Evolutionary conservation across 2,329 filamentous ascomycete species (phyloP), one percentile per base, ranked within the genome.

Genomic region (Aureobasidium subglaciale): DNA sequence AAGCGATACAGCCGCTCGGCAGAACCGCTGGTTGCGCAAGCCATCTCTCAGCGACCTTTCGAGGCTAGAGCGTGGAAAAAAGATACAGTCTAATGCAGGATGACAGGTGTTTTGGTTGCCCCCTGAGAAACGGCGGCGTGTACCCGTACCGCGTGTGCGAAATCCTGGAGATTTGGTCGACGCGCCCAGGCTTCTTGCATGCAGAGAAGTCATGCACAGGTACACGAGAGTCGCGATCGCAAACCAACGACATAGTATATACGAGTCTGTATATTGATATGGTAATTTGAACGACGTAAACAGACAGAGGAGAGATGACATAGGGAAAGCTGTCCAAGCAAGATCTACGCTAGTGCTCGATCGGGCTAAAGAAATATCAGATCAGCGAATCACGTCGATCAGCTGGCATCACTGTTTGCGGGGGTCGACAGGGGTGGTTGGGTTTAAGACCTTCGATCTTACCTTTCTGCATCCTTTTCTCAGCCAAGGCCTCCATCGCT

Each of bases 81-180:
- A n/a, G n/a, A 25, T 15, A 27, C 37, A 20, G 32, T 38, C 46
- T 50, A 53, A 53, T 53, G 48, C 48, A 41, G 18, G 24, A 29
- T 41, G 48, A 53, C 48, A 53, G 37, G 48, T 53, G 37, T 20
- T 53, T 52, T 41, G 11, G 46, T 37, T 40, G 24, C 34, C 50
- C 50, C 50, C 50, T 54, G 38, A 43, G 29, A 54, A 54, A 54
- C 50, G 50, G 50, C 38, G 50, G 30, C 50, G 50, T n/a, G n/a
- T n/a, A n/a, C n/a, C n/a, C n/a, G n/a, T n/a, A n/a, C n/a, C n/a
- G n/a, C n/a, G n/a, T 29, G 15, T 8, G 38, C 38, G 8, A 43
- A 20, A 11, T 34, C 9, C 38, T 42, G 22, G 48, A 41, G 37
- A 53, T 40, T 53, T 24, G 16, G 15, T 30, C 24, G 22, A n/a